Base-by-base conservation (phyloP, 2,329 filamentous ascomycete genomes). In the Exophiala xenobiotica region DNA sequence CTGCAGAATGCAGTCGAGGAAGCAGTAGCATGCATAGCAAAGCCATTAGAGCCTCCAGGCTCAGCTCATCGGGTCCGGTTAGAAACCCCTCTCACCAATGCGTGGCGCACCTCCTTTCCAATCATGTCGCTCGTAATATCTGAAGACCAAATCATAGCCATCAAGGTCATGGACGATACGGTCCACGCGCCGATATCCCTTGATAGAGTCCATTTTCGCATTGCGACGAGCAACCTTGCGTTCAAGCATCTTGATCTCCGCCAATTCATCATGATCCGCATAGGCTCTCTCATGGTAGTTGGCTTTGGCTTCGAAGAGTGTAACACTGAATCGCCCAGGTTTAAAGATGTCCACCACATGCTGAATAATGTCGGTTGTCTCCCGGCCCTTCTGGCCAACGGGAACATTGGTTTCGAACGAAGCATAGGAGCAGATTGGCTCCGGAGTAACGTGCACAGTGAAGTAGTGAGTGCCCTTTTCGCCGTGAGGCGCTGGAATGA, bases 401-500 rank as follows among this genome's bases (percentile, higher is more conserved):
- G 93, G 93, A 3, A 99, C 92, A 63, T 97, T 99, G 61, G 93
- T 97, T 77, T 99, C 93, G 67, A 99, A 99, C 1, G 90, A 96
- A 27, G 93, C 93, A 69, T 95, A 99, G 4, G 91, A 96, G 77
- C 92, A 99, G 65, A 96, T 85, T 11, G 92, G 90, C 77, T 99
- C 93, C 0, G 93, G 93, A 0, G 93, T 99, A 60, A 99, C 93
- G 67, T 99, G 93, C 19, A 99, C 93, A 1, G 92, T 99, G 73
- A 96, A 99, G 75, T 99, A 99, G 73, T 97, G 90, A 33, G 82
- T 86, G 3, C 80, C 74, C 54, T 71, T 75, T 26, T 73, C 66
- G 53, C 77, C 74, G 11, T 80, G 74, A 0, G 88, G 84, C 42
- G 90, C 85, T 5, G 93, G 93, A 35, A 99, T 82, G 16, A 99